Evolutionary conservation across 2,329 filamentous ascomycete genomes (phyloP).

Genomic region (Rugonectria rugulosa): DNA sequence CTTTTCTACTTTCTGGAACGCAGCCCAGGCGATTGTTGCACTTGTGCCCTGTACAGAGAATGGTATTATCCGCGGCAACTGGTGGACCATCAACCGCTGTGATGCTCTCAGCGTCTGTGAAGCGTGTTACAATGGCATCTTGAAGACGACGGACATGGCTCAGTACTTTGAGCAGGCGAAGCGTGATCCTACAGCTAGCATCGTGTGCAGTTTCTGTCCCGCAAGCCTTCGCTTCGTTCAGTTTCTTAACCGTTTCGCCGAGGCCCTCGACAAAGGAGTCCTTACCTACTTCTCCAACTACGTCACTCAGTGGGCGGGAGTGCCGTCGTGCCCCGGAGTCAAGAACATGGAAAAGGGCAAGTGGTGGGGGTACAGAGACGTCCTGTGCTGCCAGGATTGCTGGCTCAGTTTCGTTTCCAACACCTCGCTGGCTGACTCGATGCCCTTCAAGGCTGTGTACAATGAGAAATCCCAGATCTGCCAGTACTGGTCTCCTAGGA

Average conservation of each 20-base stretch:
- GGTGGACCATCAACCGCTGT: constrained; percentile 43
- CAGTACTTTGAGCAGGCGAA: constrained; percentile 39
- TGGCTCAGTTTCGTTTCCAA: constrained; percentile 41
- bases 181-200: constrained; percentile 23
- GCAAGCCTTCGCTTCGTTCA: constrained; percentile 33
- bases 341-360: constrained; percentile 31
- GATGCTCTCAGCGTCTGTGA: constrained; percentile 41
- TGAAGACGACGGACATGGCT: constrained; percentile 36
- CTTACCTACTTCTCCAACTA: constrained; percentile 40
- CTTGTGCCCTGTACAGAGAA: constrained; percentile 38
- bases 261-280: constrained; percentile 44
- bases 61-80: constrained; percentile 42
- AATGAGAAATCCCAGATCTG: constrained; percentile 42
- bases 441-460: constrained; percentile 36
- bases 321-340: constrained; percentile 42
- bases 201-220: constrained; percentile 43
- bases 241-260: constrained; percentile 37
- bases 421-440: constrained; percentile 34
- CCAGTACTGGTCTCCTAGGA: constrained; percentile 48
- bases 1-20: constrained; percentile 38
- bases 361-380: constrained; percentile 48
- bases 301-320: constrained; percentile 39
- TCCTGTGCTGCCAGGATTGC: constrained; percentile 46
- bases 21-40: constrained; percentile 32
- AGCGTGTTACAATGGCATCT: constrained; percentile 43